Percentiles rank a stretch among this genome's conserved stretches.
These are phyloP conservation scores for Pichia sp. DNA, from an alignment of 1,139 yeast genomes.

Conservation along the genomic window DNA sequence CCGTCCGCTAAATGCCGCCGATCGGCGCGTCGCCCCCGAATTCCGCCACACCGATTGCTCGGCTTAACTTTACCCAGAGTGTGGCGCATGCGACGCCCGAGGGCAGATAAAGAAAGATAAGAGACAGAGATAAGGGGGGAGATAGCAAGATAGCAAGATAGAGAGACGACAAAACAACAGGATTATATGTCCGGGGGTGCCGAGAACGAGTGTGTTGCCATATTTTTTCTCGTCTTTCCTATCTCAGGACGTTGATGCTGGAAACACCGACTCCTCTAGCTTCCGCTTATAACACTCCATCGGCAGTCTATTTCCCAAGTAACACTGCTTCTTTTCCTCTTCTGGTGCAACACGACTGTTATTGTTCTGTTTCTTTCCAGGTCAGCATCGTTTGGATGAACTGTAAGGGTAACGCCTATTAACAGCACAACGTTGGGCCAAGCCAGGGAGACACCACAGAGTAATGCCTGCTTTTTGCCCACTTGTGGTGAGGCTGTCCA, in stretches of 20 bases:
- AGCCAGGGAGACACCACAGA: background rate
- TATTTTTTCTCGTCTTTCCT: no score
- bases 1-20: background rate
- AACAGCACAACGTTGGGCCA: background rate
- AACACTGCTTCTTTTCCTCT: no score
- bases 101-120: background rate
- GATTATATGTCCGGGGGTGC: no score
- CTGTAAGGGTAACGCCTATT: no score
- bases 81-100: background rate
- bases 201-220: no score
- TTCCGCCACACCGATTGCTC: background rate
- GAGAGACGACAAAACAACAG: background rate
- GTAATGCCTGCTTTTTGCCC: background rate
- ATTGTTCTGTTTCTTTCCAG: no score
- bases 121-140: background rate
- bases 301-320: no score
- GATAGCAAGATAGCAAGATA: background rate
- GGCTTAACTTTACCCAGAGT: background rate
- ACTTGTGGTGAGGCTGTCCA: background rate
- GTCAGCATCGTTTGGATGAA: no score
- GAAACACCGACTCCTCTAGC: no score
- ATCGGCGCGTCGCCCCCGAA: background rate
- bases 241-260: no score
- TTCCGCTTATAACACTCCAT: no score
- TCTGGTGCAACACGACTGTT: no score